phyloP scores from a whole-genome alignment of 805 yeast species.

The Wickerhamomyces tratensis region DNA sequence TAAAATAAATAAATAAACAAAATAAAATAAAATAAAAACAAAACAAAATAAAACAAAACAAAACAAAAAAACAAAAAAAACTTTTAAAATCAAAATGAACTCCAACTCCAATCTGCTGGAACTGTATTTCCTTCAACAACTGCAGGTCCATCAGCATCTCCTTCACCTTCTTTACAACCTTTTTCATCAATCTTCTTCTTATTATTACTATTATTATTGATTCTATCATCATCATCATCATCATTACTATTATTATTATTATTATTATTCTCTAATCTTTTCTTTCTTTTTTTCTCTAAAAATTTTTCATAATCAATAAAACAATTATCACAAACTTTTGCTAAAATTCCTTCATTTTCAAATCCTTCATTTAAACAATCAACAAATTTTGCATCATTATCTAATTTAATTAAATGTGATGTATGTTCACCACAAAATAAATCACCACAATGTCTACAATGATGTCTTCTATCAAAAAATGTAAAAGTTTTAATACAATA shows the following conservation, averaged over 20 bases:
- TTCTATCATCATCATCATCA: conserved; percentile 5
- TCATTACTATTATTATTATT: not conserved
- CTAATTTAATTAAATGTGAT: conserved; percentile 42
- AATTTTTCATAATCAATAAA: conserved; percentile 48
- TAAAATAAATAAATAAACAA: too few relatives aligned
- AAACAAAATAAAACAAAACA: too few relatives aligned
- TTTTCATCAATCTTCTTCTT: too few relatives aligned
- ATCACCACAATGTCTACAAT: conserved; percentile 80
- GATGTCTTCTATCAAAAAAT: conserved; percentile 72
- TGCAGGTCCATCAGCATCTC: not conserved
- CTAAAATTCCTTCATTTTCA: conserved; percentile 56
- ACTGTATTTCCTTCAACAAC: conserved; percentile 39
- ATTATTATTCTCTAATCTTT: not conserved
- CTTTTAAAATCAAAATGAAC: conserved; percentile 38
- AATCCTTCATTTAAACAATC: conserved; percentile 24
- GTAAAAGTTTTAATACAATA: conserved; percentile 64
- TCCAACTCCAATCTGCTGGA: conserved; percentile 78
- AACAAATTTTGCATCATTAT: conserved; percentile 46
- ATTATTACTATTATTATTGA: too few relatives aligned
- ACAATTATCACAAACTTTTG: conserved; percentile 65
- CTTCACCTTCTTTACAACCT: too few relatives aligned
- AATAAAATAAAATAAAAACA: too few relatives aligned
- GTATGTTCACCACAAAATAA: conserved; percentile 67
- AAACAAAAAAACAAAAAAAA: too few relatives aligned
- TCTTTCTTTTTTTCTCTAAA: not conserved